These are phyloP conservation scores for Podila verticillata DNA, from an alignment of 192 early-diverging fungal species.

Conservation along the genomic window DNA sequence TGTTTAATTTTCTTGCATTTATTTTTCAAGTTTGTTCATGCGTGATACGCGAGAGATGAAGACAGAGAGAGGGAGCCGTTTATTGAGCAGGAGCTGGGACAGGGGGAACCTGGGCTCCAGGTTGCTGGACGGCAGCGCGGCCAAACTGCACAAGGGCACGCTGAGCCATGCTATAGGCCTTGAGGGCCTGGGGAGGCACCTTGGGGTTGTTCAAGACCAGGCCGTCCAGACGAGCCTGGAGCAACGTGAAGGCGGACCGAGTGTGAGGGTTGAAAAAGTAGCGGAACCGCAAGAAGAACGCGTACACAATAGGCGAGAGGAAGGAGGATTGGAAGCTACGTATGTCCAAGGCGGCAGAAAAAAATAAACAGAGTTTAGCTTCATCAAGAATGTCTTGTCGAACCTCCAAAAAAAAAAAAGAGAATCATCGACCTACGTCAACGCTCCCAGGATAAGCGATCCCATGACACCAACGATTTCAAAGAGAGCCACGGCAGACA, in stretches of 20 bases:
- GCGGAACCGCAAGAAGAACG: slow-evolving; percentile 79
- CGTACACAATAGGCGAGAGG: slow-evolving; percentile 69
- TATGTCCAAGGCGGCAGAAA: no score
- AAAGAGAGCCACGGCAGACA: slow-evolving; percentile 70
- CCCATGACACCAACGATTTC: slow-evolving; percentile 80
- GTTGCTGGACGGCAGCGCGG: slow-evolving; percentile 39
- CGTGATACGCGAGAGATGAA: no score
- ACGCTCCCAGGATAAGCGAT: slow-evolving; percentile 60
- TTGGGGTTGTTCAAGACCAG: slow-evolving; percentile 53
- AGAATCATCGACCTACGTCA: slow-evolving; percentile 53
- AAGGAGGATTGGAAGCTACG: slow-evolving; percentile 60
- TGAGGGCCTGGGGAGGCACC: slow-evolving; percentile 55
- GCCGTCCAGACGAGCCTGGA: slow-evolving; percentile 52
- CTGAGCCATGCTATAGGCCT: slow-evolving; percentile 51
- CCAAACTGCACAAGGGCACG: slow-evolving; percentile 41
- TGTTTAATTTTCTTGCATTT: no score
- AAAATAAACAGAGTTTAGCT: no score
- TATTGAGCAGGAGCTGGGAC: no score
- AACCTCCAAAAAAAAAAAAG: neutral
- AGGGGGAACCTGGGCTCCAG: neutral
- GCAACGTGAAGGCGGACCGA: slow-evolving; percentile 53
- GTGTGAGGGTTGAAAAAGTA: slow-evolving; percentile 71
- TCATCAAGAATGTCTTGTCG: no score
- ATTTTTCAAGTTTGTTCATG: no score
- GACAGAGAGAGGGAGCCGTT: no score